Conservation (phyloP, 2,329 filamentous ascomycete species). For the Bipolaris gigantea region DNA sequence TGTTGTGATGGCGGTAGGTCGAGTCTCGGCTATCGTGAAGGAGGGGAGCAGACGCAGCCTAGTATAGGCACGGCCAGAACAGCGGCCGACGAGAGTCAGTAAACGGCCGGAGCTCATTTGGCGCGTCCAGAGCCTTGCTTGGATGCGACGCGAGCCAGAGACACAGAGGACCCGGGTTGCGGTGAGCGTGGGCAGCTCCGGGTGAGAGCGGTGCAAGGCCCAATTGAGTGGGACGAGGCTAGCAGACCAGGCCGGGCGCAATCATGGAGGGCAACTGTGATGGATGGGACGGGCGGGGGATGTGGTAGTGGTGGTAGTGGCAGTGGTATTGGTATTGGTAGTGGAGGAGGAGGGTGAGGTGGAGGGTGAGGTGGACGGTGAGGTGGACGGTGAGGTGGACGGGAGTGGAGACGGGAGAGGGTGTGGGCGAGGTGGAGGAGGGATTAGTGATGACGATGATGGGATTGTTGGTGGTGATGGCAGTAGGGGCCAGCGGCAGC, state of each 20-base stretch:
- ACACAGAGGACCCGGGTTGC: constrained; percentile 14
- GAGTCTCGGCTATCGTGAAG: constrained; percentile 22
- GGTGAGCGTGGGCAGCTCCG: constrained; percentile 12
- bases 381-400: constrained; percentile 5
- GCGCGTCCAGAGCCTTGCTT: constrained; percentile 24
- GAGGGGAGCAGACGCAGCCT: constrained; percentile 22
- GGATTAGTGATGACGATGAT: background rate
- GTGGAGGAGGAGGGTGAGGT: background rate
- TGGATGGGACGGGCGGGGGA: background rate
- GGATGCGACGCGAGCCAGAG: constrained; percentile 19
- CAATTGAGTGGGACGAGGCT: constrained; percentile 18
- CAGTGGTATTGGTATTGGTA: background rate
- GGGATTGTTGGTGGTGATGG: background rate
- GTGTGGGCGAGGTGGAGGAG: background rate
- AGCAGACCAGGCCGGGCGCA: constrained; percentile 22
- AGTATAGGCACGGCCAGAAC: constrained; percentile 30
- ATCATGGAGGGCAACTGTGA: constrained; percentile 25
- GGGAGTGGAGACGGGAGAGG: background rate
- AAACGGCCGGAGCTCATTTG: constrained; percentile 34
- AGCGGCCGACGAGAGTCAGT: constrained; percentile 34
- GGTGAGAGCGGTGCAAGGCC: constrained; percentile 15
- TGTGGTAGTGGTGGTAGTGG: background rate
- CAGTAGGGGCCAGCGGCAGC: background rate
- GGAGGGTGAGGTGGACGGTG: too few relatives aligned
- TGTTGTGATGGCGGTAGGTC: constrained; percentile 23